Evolutionary conservation across 768 basidiomycete species (phyloP), one percentile per base, ranked within the genome.

Genomic region (Rhizopogon roseolus): DNA sequence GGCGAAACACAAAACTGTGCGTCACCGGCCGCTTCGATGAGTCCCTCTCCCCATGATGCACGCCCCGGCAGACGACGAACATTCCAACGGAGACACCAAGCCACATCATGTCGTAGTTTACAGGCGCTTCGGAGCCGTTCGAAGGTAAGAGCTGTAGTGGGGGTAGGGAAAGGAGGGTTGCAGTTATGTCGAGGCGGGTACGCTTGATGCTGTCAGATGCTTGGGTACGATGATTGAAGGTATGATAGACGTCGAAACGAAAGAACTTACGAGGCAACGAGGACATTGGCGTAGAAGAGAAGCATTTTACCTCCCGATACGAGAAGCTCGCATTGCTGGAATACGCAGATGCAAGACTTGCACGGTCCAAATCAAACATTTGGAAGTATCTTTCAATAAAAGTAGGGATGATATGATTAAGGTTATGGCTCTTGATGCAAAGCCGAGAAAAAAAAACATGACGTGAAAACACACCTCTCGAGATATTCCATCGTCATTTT

Each of bases 321-420:
- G 61, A 63, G 25, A 71, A 70, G 40, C 65, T 66, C n/a, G 66
- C 66, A 6, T 59, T 57, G 36, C 59, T 53, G 43, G 61, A 62
- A 45, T 69, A 69, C 14, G 68, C 68, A 38, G 69, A 64, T 32
- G 68, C 68, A 48, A 69, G 68, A 50, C 60, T 64, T 41, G 63
- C 61, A 36, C 68, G 67, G 45, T 71, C 68, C 16, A 42, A 36
- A 50, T 69, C 68, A 49, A 69, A 69, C 4, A 56, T 68, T 54
- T 68, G 66, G 25, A 69, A 27, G 22, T 68, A 69, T 51, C 68
- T 71, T 46, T 40, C 41, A 45, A 49, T 39, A 53, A 19, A 16
- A 11, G 50, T 28, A 43, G 39, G 10, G 48, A 39, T 7, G 32
- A 41, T 64, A 50, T 57, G 44, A 54, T 50, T 3, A 38, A 22